Conservation (phyloP, 2,329 filamentous ascomycete species). For the Westerdykella aurantiaca region DNA sequence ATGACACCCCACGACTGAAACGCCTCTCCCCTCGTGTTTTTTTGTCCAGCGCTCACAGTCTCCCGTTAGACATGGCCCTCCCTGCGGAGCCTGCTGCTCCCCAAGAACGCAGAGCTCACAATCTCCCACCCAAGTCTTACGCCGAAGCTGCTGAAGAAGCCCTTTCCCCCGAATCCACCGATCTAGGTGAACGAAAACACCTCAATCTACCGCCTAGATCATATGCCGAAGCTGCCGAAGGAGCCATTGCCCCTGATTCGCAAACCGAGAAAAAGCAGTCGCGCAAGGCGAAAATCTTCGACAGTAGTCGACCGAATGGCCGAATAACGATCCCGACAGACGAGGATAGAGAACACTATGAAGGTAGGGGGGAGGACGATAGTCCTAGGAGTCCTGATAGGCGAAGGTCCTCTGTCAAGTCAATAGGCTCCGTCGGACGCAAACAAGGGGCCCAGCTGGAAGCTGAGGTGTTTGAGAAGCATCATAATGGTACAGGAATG, state of each 20-base stretch:
- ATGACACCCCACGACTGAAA: too few species aligned
- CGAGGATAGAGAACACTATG: conserved; percentile 20
- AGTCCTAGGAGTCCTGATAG: conserved; percentile 30
- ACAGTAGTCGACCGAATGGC: conserved; percentile 6
- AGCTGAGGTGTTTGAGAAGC: conserved; percentile 41
- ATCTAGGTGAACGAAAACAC: conserved; percentile 35
- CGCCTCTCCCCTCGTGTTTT: too few species aligned
- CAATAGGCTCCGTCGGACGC: conserved; percentile 24
- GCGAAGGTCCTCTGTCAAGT: conserved; percentile 26
- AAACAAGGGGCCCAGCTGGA: conserved; percentile 22
- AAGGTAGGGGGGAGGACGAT: conserved; percentile 29
- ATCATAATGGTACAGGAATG: conserved; percentile 41
- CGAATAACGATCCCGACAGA: conserved; percentile 4
- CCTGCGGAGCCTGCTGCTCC: conserved; percentile 40
- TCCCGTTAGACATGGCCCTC: conserved; percentile 32
- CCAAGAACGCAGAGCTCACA: conserved; percentile 33
- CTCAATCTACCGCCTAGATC: conserved; percentile 41
- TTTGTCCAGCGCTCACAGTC: too few species aligned
- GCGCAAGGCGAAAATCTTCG: conserved; percentile 1
- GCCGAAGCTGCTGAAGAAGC: conserved; percentile 38
- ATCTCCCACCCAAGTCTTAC: conserved; percentile 41
- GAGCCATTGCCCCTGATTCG: conserved; percentile 20
- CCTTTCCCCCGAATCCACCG: conserved; percentile 35
- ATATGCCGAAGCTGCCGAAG: conserved; percentile 40
- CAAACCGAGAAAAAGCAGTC: conserved; percentile 17